Conservation (phyloP, 2,329 filamentous ascomycete genomes). For the Bipolaris sorokiniana region DNA sequence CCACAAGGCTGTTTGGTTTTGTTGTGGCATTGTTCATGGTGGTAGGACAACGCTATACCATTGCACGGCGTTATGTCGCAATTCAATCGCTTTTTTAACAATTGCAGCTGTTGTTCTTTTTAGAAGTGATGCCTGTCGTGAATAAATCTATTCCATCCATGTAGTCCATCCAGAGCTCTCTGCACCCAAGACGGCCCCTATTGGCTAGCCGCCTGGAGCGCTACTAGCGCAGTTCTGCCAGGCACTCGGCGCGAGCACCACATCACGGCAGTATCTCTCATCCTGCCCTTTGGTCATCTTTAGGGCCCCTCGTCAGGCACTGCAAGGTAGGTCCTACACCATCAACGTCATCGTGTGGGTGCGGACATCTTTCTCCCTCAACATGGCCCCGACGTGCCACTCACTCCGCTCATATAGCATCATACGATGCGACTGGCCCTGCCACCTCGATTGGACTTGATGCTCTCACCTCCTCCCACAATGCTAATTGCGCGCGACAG, state of each 20-base stretch:
- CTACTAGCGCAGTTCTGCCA: slow-evolving; percentile 3
- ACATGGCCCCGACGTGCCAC: slow-evolving; percentile 7
- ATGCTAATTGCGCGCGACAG: slow-evolving; percentile 15
- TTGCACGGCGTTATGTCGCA: slow-evolving; percentile 6
- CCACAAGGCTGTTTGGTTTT: slow-evolving; percentile 6
- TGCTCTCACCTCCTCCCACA: background rate
- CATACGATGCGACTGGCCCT: background rate
- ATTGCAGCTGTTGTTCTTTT: too few relatives aligned
- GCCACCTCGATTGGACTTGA: slow-evolving; percentile 2
- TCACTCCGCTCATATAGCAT: background rate
- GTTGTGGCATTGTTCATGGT: background rate
- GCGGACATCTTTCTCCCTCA: background rate
- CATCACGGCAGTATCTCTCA: slow-evolving; percentile 33
- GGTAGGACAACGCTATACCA: slow-evolving; percentile 1
- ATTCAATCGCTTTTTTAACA: background rate
- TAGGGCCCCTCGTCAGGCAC: slow-evolving; percentile 13
- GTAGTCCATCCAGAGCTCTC: too few relatives aligned
- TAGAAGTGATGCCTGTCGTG: too few relatives aligned
- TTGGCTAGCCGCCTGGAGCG: background rate
- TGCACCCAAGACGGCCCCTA: background rate
- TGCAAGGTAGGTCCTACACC: slow-evolving; percentile 20
- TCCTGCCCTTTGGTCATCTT: slow-evolving; percentile 23
- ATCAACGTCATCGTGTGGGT: slow-evolving; percentile 1
- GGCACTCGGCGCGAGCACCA: slow-evolving; percentile 22
- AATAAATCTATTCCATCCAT: too few relatives aligned